phyloP scores from a whole-genome alignment of 768 basidiomycete species.

The Phallus indusiatus region DNA sequence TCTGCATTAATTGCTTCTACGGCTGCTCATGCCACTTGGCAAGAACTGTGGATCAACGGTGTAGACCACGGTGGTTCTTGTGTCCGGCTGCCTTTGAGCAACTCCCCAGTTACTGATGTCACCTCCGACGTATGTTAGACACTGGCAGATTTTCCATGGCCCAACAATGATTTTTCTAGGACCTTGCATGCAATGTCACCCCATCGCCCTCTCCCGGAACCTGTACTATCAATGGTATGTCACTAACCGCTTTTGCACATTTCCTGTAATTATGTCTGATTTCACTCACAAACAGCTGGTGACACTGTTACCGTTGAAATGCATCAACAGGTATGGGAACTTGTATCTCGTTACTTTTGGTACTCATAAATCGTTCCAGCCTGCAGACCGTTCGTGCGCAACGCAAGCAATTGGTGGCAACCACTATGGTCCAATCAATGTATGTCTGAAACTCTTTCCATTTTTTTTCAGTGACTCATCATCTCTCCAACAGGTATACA shows the following conservation, averaged over 20 bases:
- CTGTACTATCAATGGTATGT: slow-evolving; percentile 34
- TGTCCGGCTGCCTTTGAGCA: slow-evolving; percentile 35
- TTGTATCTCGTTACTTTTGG: neutral
- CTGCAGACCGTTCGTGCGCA: slow-evolving; percentile 34
- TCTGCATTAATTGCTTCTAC: slow-evolving; percentile 29
- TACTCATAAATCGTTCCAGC: slow-evolving; percentile 19
- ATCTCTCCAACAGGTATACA: slow-evolving; percentile 26
- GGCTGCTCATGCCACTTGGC: slow-evolving; percentile 45
- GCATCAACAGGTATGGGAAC: slow-evolving; percentile 27
- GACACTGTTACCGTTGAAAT: slow-evolving; percentile 42
- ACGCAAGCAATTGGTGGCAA: slow-evolving; percentile 42
- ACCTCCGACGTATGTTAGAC: slow-evolving; percentile 22
- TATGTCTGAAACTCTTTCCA: slow-evolving; percentile 9
- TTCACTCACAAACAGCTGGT: slow-evolving; percentile 26
- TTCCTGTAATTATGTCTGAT: neutral
- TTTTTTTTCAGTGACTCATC: neutral
- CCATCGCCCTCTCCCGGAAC: slow-evolving; percentile 25
- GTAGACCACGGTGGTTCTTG: slow-evolving; percentile 40
- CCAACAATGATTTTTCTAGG: slow-evolving; percentile 18
- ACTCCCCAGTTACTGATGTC: slow-evolving; percentile 37
- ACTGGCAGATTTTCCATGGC: neutral
- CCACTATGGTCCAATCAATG: slow-evolving; percentile 40
- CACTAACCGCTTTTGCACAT: neutral
- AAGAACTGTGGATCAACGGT: slow-evolving; percentile 43
- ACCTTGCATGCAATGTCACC: slow-evolving; percentile 40